Conservation (phyloP, 139 green algal species). For the Haematococcus lacustris region DNA sequence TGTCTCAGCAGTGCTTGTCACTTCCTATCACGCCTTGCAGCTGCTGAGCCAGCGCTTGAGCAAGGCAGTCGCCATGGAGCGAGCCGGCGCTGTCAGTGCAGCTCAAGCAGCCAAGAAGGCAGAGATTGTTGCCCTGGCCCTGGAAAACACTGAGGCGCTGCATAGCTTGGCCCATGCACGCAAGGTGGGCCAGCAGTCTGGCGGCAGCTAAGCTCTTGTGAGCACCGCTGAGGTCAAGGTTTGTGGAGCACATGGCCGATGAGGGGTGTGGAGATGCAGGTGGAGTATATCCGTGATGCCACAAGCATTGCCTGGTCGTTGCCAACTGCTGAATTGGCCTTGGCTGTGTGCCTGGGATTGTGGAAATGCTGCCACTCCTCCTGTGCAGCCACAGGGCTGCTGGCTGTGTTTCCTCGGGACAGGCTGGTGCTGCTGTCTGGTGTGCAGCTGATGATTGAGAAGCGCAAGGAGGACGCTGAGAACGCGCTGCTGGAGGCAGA, state of each 20-base stretch:
- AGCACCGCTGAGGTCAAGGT: too few relatives aligned
- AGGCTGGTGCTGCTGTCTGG: neutral
- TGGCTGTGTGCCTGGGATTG: too few relatives aligned
- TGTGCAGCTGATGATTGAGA: constrained; percentile 90
- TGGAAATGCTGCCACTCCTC: too few relatives aligned
- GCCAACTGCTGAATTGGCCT: too few relatives aligned
- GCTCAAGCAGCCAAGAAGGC: constrained; percentile 24
- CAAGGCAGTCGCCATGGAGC: constrained; percentile 57
- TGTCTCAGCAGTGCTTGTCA: too few relatives aligned
- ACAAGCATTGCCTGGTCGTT: neutral
- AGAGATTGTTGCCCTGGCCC: constrained; percentile 21
- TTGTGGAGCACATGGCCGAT: too few relatives aligned
- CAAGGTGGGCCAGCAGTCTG: too few relatives aligned
- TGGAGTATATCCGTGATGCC: too few relatives aligned
- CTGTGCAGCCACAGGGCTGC: too few relatives aligned
- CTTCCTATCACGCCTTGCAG: too few relatives aligned
- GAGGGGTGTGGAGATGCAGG: neutral
- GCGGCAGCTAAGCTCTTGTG: too few relatives aligned
- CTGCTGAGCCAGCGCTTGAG: constrained; percentile 61
- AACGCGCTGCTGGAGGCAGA: constrained; percentile 71
- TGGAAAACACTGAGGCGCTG: constrained; percentile 2
- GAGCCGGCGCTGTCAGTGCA: constrained; percentile 20
- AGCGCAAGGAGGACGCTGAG: constrained; percentile 92
- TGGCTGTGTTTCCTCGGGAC: neutral
- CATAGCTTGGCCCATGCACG: constrained; percentile 1